A percentile compares a stretch with the other conserved stretches of the same genome.
phyloP scores from a whole-genome alignment of 352 stramenopile species.

The Albugo laibachii region DNA sequence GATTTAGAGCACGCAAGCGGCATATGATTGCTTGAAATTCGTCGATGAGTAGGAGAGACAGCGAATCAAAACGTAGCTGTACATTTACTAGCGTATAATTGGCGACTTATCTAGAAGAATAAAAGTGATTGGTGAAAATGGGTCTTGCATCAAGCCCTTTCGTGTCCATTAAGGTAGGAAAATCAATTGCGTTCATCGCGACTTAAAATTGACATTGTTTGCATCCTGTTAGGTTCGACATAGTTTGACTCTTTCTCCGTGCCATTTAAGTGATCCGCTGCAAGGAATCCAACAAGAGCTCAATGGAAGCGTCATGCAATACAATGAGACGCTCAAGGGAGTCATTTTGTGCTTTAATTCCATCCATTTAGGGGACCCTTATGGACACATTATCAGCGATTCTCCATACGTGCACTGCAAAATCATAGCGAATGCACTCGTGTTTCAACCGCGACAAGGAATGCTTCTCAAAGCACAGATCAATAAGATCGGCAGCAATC shows the following conservation, averaged over 20 bases:
- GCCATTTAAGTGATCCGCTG: constrained; percentile 37
- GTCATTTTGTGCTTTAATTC: constrained; percentile 58
- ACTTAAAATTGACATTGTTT: too few species aligned
- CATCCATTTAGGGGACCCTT: constrained; percentile 27
- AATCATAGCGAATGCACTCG: constrained; percentile 38
- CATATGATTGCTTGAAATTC: too few species aligned
- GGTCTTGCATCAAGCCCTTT: too few species aligned
- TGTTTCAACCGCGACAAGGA: constrained; percentile 44
- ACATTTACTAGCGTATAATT: too few species aligned
- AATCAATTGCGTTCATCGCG: too few species aligned
- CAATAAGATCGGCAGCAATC: constrained; percentile 77
- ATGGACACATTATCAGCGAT: constrained; percentile 64
- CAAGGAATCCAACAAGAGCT: constrained; percentile 60
- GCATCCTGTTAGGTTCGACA: constrained; percentile 19
- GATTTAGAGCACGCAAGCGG: too few species aligned
- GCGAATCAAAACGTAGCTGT: too few species aligned
- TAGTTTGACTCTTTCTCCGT: constrained; percentile 51
- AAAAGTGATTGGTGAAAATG: too few species aligned
- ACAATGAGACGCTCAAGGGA: constrained; percentile 47
- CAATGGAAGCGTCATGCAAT: constrained; percentile 53
- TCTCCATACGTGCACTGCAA: constrained; percentile 72
- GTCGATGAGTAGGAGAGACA: too few species aligned
- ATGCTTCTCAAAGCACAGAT: constrained; percentile 41
- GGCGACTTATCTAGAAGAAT: too few species aligned
- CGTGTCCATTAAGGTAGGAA: too few species aligned